Evolutionary conservation across 805 yeast species (phyloP), one percentile per base, ranked within the genome.

Genomic region (Kodamaea laetipori): DNA sequence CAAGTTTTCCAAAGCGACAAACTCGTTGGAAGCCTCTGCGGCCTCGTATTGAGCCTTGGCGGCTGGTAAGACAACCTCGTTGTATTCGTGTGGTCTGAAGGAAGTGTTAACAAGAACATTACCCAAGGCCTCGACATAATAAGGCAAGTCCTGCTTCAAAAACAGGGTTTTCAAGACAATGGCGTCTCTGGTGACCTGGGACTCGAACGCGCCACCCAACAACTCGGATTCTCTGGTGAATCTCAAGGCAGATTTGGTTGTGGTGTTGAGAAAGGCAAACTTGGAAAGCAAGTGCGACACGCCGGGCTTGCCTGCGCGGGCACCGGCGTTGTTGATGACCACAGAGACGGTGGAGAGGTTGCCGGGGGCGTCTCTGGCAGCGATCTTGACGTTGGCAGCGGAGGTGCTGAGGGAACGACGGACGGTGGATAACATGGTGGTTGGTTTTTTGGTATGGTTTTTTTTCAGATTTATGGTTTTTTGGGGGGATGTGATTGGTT

Each of bases 221-320:
- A 94, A 80, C 74, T 92, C 99, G 40, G 90, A 73, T 73, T 94
- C 99, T 71, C 99, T 86, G 61, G 90, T 86, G 60, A 90, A 76
- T 74, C 98, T 86, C 64, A 94, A 77, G 17, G 94, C 96, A 13
- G 97, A 85, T 67, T 89, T 88, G 56, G 80, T 66, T 49, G 76
- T 75, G 45, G 96, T 89, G 77, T 86, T 84, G 63, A 85, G 80
- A 76, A 85, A 94, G 58, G 84, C 84, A 67, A 81, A 90, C 67
- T 89, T 80, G 60, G 92, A 80, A 60, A 90, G 77, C 52, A 90
- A 71, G 68, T 92, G 97, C 35, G 97, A 76, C 54, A 85, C 70
- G 71, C 98, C 99, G 53, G 76, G 68, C 37, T 28, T 24, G 39
- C 77, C 74, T 39, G 76, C 55, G 66, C 94, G 85, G 45, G 97